Evolutionary conservation across 2,329 filamentous ascomycete genomes (phyloP).

Genomic region (Ceratocystis huliohia): DNA sequence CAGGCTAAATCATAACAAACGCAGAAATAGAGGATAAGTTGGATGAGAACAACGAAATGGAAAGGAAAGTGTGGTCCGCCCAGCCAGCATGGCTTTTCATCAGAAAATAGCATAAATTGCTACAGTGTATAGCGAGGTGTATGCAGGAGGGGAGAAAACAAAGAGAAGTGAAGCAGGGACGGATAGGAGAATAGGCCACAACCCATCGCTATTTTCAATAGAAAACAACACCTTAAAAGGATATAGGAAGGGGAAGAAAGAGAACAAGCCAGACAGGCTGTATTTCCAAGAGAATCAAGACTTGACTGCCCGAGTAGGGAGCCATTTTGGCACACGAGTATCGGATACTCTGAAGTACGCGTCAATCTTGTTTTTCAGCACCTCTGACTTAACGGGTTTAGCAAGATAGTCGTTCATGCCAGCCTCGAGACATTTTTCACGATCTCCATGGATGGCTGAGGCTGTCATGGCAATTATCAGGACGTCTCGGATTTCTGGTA

Average conservation of each 20-base stretch:
- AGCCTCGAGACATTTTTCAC: constrained; percentile 87
- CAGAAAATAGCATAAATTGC: too few species aligned
- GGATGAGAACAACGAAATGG: too few species aligned
- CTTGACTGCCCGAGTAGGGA: constrained; percentile 22
- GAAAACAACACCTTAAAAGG: not conserved
- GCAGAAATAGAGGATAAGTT: too few species aligned
- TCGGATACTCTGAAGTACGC: constrained; percentile 37
- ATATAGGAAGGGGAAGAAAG: not conserved
- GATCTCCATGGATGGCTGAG: constrained; percentile 82
- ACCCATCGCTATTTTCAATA: not conserved
- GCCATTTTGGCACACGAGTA: constrained; percentile 21
- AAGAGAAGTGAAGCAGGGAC: not conserved
- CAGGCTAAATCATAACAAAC: too few species aligned
- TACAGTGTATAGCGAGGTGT: too few species aligned
- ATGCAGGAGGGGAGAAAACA: not conserved
- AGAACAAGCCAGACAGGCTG: not conserved
- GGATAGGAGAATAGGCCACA: not conserved
- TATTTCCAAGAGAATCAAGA: not conserved
- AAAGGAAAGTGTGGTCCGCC: too few species aligned
- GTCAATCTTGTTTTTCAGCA: constrained; percentile 70
- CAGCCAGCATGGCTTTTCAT: too few species aligned
- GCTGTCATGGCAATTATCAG: constrained; percentile 98
- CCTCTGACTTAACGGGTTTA: constrained; percentile 82
- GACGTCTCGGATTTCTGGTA: constrained; percentile 64
- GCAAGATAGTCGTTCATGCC: constrained; percentile 98